Base-by-base conservation (phyloP, 2,329 filamentous ascomycete species). In the Arthrobotrys entomopaga region DNA sequence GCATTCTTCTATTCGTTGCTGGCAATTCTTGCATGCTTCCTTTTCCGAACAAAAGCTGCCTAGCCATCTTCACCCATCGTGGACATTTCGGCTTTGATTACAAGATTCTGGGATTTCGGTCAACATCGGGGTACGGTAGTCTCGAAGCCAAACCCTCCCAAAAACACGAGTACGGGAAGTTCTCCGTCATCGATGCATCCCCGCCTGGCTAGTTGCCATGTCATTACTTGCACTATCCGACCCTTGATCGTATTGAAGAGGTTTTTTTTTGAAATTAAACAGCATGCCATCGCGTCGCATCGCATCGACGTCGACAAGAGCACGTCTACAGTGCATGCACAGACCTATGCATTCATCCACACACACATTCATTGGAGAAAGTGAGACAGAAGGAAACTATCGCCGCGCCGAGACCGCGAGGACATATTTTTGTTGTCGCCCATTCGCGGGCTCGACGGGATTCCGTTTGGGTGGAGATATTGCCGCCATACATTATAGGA, bases 21-120 rank as follows among this genome's bases (percentile, higher is more conserved):
- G 29, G 29, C 29, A 34, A 34, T 34, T 34, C 29, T 34, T 10
- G 29, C 29, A n/a, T n/a, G n/a, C 10, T 34, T 34, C 6, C 6
- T 5, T 34, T 34, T 34, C n/a, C n/a, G 16, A 46, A 46, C 13
- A 7, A n/a, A 46, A 46, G 42, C 42, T 8, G 46, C 46, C 46
- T 50, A 53, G 50, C 50, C 7, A 22, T 22, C 22, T 11, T 8
- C 50, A 53, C 4, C 46, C 16, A 46, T 13, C 16, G 13, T 15
- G n/a, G n/a, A n/a, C 46, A 11, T 50, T 16, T 50, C 46, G 46
- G 16, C 58, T 67, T 67, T 46, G 48, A 67, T 54, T 53, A 60
- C 53, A 38, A 66, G 64, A 67, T 54, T 59, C 6, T 38, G 29
- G 38, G 29, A 13, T 15, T 15, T 42, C 49, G 60, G 48, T 50